Evolutionary conservation across 2,329 filamentous ascomycete genomes (phyloP).

Genomic region (Colletotrichum aenigma): DNA sequence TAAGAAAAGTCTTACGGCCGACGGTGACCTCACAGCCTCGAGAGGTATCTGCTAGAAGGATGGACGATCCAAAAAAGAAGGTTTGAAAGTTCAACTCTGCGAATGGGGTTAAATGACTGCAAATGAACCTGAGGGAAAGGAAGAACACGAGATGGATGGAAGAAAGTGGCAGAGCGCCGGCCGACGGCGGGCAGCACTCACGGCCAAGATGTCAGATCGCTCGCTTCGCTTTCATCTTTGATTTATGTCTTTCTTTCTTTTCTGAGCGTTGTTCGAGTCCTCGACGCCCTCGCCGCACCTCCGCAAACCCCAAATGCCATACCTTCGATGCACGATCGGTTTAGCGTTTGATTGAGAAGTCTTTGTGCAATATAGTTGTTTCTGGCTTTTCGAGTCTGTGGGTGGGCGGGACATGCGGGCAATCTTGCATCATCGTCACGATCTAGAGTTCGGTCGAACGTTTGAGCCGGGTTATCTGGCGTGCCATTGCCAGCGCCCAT

Average conservation of each 20-base stretch:
- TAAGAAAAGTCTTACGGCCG: neutral
- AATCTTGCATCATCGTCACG: neutral
- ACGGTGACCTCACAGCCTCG: neutral
- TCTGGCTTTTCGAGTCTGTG: neutral
- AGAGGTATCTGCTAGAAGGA: neutral
- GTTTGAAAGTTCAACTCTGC: neutral
- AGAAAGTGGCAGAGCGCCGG: neutral
- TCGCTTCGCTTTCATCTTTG: neutral
- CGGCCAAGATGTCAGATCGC: neutral
- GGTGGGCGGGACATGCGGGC: neutral
- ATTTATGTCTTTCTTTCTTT: neutral
- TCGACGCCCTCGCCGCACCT: neutral
- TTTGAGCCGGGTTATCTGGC: neutral
- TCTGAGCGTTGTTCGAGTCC: neutral
- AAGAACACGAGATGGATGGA: neutral
- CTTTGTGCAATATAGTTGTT: neutral
- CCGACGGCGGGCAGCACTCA: neutral
- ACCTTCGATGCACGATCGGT: neutral
- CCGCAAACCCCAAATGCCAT: neutral
- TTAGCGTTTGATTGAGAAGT: neutral
- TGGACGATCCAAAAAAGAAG: neutral
- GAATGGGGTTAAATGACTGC: neutral
- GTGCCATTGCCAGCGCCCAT: neutral
- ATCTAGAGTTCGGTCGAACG: constrained; percentile 12
- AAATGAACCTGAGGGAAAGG: neutral